Evolutionary conservation across 2,329 filamentous ascomycete genomes (phyloP), one percentile per base, ranked within the genome.

Genomic region (Madurella fahalii): DNA sequence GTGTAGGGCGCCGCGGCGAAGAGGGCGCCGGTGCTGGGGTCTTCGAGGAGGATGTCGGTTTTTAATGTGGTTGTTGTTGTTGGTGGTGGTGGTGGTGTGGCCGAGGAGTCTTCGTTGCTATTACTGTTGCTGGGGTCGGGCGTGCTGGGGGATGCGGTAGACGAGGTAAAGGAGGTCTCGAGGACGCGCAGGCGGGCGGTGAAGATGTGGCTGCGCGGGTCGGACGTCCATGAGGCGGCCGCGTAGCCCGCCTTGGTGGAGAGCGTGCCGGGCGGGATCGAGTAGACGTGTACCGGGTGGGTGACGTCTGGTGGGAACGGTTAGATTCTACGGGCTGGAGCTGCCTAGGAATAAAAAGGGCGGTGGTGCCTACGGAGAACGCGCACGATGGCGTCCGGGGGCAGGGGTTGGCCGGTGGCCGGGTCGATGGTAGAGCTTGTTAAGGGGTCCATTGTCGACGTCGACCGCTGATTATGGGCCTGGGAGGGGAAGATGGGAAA

Each of bases 1-100:
- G 82, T 85, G 71, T 95, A 95, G 0, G 91, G 90, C 1, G 87
- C 87, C 1, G 89, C 90, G 44, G 90, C 90, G 70, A 95, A 95
- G 18, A 95, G 77, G 64, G 89, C 81, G 30, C 87, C 89, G 0
- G 77, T 84, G 20, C 77, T 76, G 4, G 85, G 74, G 68, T 95
- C 90, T 68, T 95, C 90, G 45, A 96, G 82, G 30, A 94, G 77
- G 59, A 94, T 80, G 66, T 91, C 89, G 32, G 85, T 82, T 66
- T 85, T 87, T 80, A 52, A 74, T 69, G 48, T 70, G 71, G 46
- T 71, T 43, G 17, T 37, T 52, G 25, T 18, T 77, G 56, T 77
- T 77, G 61, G 83, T 80, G 50, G 75, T 69, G 47, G 70, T 71
- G 47, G 71, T 30, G 30, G 20, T 43, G 15, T n/a, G 61, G 25